These are phyloP conservation scores for Acephala macrosclerotiorum DNA, from an alignment of 2,329 filamentous ascomycete species.

Conservation along the genomic window DNA sequence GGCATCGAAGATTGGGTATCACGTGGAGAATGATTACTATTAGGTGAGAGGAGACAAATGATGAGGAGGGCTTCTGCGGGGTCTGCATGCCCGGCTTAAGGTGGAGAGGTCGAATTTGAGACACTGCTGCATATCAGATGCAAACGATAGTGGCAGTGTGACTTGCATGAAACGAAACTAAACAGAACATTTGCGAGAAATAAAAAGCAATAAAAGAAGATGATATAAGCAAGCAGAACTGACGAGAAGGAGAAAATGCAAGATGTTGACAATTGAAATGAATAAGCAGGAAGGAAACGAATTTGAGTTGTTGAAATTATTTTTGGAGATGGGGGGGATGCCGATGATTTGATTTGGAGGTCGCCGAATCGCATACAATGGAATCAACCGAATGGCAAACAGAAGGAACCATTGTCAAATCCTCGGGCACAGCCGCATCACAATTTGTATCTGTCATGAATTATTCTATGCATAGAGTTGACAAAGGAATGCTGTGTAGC, in stretches of 20 bases:
- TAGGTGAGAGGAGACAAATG: no score
- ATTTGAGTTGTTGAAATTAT: not conserved
- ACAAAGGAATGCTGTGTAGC: not conserved
- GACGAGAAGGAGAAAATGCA: not conserved
- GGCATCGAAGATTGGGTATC: no score
- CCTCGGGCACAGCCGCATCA: no score
- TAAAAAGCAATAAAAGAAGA: not conserved
- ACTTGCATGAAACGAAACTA: not conserved
- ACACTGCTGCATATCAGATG: no score
- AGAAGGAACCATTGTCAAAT: no score
- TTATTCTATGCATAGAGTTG: not conserved
- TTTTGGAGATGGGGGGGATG: not conserved
- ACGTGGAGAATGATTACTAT: no score
- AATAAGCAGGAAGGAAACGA: not conserved
- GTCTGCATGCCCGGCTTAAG: no score
- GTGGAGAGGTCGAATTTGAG: no score
- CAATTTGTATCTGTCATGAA: not conserved
- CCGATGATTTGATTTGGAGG: not conserved
- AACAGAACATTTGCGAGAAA: not conserved
- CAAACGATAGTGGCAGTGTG: not conserved
- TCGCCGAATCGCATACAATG: no score
- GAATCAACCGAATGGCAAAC: no score
- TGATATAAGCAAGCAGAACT: not conserved
- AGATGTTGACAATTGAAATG: not conserved
- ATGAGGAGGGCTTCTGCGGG: no score